Evolutionary conservation across 2,329 filamentous ascomycete genomes (phyloP).

Genomic region (Fusarium dimerum): DNA sequence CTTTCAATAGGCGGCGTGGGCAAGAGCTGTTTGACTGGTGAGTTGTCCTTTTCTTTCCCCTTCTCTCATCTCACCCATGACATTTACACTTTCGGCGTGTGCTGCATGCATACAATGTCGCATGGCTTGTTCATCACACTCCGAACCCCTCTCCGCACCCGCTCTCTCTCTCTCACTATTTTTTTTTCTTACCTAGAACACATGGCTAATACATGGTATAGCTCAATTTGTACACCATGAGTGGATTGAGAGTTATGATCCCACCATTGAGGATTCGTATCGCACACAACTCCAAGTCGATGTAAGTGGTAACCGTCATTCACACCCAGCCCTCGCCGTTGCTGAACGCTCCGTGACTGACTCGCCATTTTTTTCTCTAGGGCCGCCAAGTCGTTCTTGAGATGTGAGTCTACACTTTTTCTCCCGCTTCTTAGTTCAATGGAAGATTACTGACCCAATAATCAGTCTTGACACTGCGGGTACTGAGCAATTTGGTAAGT

Average conservation of each 20-base stretch:
- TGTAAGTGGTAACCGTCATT: slow-evolving; percentile 55
- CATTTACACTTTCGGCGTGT: neutral
- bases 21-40: slow-evolving; percentile 90
- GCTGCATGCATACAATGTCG: slow-evolving; percentile 11
- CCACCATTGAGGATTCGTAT: slow-evolving; percentile 78
- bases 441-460: slow-evolving; percentile 22
- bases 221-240: slow-evolving; percentile 94
- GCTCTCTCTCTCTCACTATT: slow-evolving; percentile 14
- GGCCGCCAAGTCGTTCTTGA: slow-evolving; percentile 86
- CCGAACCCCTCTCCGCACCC: slow-evolving; percentile 3
- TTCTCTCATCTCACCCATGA: slow-evolving; percentile 14
- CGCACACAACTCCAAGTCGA: slow-evolving; percentile 78
- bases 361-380: slow-evolving; percentile 44
- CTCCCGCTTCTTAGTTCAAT: slow-evolving; percentile 13
- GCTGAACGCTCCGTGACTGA: slow-evolving; percentile 30
- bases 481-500: slow-evolving; percentile 88
- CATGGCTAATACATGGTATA: slow-evolving; percentile 37
- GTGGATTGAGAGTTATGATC: slow-evolving; percentile 87
- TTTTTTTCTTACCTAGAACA: slow-evolving; percentile 7
- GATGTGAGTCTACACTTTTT: slow-evolving; percentile 60
- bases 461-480: slow-evolving; percentile 81
- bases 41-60: slow-evolving; percentile 27
- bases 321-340: slow-evolving; percentile 2
- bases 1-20: slow-evolving; percentile 72
- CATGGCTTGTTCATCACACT: neutral